Evolutionary conservation across 805 yeast species (phyloP).

Genomic region (Nakazawaea ishiwadae): DNA sequence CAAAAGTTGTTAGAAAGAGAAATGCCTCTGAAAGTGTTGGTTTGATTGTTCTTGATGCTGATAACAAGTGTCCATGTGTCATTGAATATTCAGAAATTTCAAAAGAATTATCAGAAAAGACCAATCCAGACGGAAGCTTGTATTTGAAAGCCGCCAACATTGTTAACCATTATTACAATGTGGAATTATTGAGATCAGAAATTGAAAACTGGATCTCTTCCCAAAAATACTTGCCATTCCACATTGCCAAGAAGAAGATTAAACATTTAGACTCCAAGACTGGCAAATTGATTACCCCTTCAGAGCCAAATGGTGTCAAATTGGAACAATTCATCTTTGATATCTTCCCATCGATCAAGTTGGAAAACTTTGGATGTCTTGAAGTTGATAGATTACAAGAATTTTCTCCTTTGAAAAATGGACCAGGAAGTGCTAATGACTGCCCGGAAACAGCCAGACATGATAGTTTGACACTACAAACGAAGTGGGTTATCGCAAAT

Average conservation of each 20-base stretch:
- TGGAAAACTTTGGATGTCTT: constrained; percentile 77
- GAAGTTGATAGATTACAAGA: constrained; percentile 86
- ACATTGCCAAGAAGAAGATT: constrained; percentile 89
- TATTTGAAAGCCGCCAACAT: constrained; percentile 91
- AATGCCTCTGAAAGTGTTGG: constrained; percentile 89
- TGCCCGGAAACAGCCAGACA: constrained; percentile 77
- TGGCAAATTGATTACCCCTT: constrained; percentile 53
- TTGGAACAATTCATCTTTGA: constrained; percentile 97
- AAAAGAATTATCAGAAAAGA: constrained; percentile 61
- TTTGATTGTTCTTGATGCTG: constrained; percentile 68
- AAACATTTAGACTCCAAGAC: constrained; percentile 46
- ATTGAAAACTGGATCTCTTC: constrained; percentile 69
- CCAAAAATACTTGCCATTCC: constrained; percentile 77
- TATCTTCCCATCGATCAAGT: constrained; percentile 75
- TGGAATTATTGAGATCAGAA: constrained; percentile 55
- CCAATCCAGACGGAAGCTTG: constrained; percentile 58
- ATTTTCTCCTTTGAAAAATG: constrained; percentile 93
- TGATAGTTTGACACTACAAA: constrained; percentile 61
- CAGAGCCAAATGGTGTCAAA: constrained; percentile 83
- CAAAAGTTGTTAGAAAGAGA: constrained; percentile 92
- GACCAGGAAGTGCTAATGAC: constrained; percentile 75
- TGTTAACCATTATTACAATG: constrained; percentile 93
- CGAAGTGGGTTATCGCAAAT: constrained; percentile 63
- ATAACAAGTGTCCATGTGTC: constrained; percentile 68
- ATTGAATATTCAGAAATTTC: constrained; percentile 93